Percentiles rank a stretch among this genome's conserved stretches.
These are phyloP conservation scores for Mallotus japonicus DNA, from an alignment of 441 rosid genomes.

Conservation along the genomic window DNA sequence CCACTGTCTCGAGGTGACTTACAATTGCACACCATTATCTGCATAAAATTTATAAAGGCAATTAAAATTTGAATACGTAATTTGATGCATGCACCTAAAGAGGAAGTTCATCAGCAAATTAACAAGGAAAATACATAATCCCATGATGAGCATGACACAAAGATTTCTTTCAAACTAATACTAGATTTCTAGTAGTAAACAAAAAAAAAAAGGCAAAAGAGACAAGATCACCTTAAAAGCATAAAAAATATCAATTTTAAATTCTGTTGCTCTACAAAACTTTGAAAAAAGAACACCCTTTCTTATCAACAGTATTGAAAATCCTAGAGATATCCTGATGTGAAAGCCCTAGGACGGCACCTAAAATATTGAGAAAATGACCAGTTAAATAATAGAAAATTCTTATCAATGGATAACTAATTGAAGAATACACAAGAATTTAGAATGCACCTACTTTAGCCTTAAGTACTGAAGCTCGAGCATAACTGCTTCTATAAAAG, in stretches of 20 bases:
- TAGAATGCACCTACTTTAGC: neutral
- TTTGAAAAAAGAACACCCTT: neutral
- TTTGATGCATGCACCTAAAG: neutral
- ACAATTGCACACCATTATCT: slow-evolving; percentile 98
- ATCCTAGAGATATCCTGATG: neutral
- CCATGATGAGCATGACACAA: neutral
- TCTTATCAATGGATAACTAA: neutral
- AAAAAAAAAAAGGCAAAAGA: neutral
- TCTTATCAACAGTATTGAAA: neutral
- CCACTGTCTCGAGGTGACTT: slow-evolving; percentile 55
- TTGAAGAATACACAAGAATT: neutral
- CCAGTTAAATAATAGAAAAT: neutral
- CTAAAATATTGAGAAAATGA: neutral
- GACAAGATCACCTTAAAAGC: slow-evolving; percentile 2
- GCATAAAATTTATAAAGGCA: slow-evolving; percentile 25
- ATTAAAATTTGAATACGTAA: neutral
- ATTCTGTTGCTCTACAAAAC: neutral
- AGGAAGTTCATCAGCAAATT: slow-evolving; percentile 15
- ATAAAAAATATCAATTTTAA: neutral
- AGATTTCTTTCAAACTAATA: neutral
- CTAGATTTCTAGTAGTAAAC: neutral
- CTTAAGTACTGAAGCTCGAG: neutral
- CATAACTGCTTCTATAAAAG: neutral
- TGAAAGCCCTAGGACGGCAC: neutral
- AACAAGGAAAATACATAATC: neutral